Conservation (phyloP, 768 basidiomycete species). For the Megacollybia marginata region DNA sequence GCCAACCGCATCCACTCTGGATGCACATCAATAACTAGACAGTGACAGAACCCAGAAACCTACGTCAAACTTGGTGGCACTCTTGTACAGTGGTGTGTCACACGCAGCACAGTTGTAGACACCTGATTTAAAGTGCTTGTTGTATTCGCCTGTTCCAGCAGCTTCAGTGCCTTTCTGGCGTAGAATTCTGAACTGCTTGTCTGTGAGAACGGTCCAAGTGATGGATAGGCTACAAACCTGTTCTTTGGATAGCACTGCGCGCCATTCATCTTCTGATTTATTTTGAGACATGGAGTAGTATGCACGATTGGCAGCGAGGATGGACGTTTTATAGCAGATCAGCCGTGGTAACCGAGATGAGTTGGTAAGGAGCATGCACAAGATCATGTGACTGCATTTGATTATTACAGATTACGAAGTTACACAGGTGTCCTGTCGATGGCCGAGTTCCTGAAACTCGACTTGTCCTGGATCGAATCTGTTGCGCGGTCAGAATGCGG, state of each 20-base stretch:
- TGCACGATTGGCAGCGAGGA: not conserved
- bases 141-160: conserved; percentile 73
- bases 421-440: conserved; percentile 34
- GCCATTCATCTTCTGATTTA: conserved; percentile 78
- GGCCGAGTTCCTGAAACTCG: conserved; percentile 70
- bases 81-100: conserved; percentile 78
- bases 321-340: not conserved
- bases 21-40: not conserved
- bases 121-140: conserved; percentile 59
- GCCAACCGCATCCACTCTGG: conserved; percentile 90
- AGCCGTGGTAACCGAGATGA: not conserved
- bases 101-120: conserved; percentile 78
- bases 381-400: not conserved
- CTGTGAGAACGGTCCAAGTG: not conserved
- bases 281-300: conserved; percentile 22
- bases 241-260: conserved; percentile 68
- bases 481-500: conserved; percentile 2
- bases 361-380: too few species aligned
- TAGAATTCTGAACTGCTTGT: conserved; percentile 68
- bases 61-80: conserved; percentile 79
- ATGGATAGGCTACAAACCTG: conserved; percentile 48
- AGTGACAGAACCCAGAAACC: conserved; percentile 9
- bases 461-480: conserved; percentile 89
- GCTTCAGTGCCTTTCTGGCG: conserved; percentile 84
- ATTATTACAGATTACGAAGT: conserved; percentile 1